phyloP scores from a whole-genome alignment of 2,329 filamentous ascomycete genomes.

The Aureobasidium zeae region DNA sequence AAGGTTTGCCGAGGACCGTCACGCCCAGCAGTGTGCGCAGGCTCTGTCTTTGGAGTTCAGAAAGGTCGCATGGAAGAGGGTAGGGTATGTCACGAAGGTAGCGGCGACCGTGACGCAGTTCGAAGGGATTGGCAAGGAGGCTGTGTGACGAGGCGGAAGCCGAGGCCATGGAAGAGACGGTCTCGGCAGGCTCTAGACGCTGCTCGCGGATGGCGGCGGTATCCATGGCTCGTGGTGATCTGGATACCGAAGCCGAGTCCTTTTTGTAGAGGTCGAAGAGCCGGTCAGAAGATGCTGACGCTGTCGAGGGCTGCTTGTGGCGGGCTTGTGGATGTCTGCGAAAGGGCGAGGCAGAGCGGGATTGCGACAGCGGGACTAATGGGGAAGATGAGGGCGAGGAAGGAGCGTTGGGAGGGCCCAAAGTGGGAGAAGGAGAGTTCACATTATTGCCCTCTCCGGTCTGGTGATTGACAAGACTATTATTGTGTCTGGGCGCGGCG shows the following conservation, averaged over 20 bases:
- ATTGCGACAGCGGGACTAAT: not conserved
- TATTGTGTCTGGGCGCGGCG: constrained; percentile 11
- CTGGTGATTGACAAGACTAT: not conserved
- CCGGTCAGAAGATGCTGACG: not conserved
- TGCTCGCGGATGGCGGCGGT: constrained; percentile 2
- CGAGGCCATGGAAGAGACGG: constrained; percentile 1
- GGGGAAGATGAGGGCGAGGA: constrained; percentile 3
- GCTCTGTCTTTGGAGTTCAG: constrained; percentile 79
- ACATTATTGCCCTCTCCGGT: constrained; percentile 3
- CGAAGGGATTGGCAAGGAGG: constrained; percentile 36
- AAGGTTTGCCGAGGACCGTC: constrained; percentile 69
- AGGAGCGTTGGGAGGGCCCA: not conserved
- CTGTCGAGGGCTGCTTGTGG: not conserved
- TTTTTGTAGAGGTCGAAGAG: constrained; percentile 5
- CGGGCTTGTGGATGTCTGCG: constrained; percentile 2
- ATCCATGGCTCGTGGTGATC: constrained; percentile 2
- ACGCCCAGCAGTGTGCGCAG: constrained; percentile 73
- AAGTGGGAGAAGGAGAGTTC: not conserved
- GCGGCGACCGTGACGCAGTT: constrained; percentile 67
- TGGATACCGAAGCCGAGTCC: not conserved
- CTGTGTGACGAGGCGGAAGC: constrained; percentile 2
- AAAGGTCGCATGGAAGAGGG: constrained; percentile 78
- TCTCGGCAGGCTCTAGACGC: not conserved
- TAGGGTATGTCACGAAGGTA: constrained; percentile 76
- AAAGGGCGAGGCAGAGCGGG: constrained; percentile 4